Percentiles rank a stretch among this genome's conserved stretches.
Conservation (phyloP, 108 stramenopile species). For the Bacterosira constricta region DNA sequence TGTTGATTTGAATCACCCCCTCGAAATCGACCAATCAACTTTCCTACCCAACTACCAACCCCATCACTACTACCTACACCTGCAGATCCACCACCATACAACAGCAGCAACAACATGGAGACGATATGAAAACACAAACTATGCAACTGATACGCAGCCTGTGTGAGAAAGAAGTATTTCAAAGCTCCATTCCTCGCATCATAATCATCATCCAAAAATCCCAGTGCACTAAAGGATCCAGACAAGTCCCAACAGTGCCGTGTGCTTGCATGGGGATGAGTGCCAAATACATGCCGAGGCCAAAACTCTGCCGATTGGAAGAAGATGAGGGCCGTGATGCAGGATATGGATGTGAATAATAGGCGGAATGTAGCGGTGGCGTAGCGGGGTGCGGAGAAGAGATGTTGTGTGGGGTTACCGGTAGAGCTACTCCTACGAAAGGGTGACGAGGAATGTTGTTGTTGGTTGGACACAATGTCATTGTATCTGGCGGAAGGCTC, state of each 20-base stretch:
- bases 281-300: conserved; percentile 71
- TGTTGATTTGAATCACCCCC: conserved; percentile 1
- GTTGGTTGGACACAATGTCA: conserved; percentile 3
- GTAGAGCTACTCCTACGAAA: conserved; percentile 21
- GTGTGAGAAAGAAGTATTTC: conserved; percentile 71
- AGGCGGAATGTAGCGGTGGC: conserved; percentile 84
- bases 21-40: neutral
- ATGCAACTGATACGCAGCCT: conserved; percentile 83
- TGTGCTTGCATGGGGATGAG: conserved; percentile 55
- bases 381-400: conserved; percentile 76
- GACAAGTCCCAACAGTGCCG: conserved; percentile 79
- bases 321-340: conserved; percentile 50
- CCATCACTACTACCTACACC: neutral
- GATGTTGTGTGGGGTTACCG: conserved; percentile 20
- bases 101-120: conserved; percentile 57
- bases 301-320: conserved; percentile 75
- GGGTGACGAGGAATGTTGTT: neutral
- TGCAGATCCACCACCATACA: conserved; percentile 22
- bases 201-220: conserved; percentile 63
- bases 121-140: conserved; percentile 73
- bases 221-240: conserved; percentile 54
- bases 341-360: conserved; percentile 53
- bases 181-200: conserved; percentile 63
- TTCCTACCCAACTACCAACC: neutral
- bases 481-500: conserved; percentile 37